Conservation (phyloP, 2,329 filamentous ascomycete species). For the Chalara sp. region DNA sequence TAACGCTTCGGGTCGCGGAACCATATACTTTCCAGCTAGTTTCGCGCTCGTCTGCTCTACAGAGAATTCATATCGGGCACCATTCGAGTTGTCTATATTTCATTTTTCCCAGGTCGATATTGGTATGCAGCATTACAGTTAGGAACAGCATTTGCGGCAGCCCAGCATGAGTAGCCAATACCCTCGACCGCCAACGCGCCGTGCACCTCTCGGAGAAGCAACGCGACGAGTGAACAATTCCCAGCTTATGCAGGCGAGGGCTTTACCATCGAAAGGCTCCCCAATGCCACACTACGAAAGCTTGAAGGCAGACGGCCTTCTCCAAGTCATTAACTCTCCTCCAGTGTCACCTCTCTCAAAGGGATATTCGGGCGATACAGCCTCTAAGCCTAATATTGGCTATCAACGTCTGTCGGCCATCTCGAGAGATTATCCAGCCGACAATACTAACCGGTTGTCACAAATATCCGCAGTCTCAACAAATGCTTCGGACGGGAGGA, state of each 20-base stretch:
- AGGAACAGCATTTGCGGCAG: slow-evolving; percentile 1
- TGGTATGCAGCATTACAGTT: too few species aligned
- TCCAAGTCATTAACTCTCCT: slow-evolving; percentile 10
- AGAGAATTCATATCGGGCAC: too few species aligned
- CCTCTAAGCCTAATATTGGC: slow-evolving; percentile 22
- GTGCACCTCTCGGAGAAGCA: slow-evolving; percentile 26
- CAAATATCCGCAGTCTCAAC: slow-evolving; percentile 32
- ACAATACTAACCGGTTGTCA: slow-evolving; percentile 31
- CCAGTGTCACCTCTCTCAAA: slow-evolving; percentile 9
- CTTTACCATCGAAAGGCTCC: slow-evolving; percentile 10
- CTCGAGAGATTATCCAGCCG: slow-evolving; percentile 24
- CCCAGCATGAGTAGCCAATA: slow-evolving; percentile 15
- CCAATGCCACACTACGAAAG: slow-evolving; percentile 22
- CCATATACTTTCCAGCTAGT: too few species aligned
- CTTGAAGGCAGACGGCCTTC: slow-evolving; percentile 12
- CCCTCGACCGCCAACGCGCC: slow-evolving; percentile 21
- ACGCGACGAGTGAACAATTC: slow-evolving; percentile 25
- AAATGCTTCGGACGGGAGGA: slow-evolving; percentile 25
- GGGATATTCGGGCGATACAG: slow-evolving; percentile 9
- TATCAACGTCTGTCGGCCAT: slow-evolving; percentile 29
- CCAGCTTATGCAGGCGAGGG: slow-evolving; percentile 7
- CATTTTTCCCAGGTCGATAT: too few species aligned
- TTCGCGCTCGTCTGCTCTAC: too few species aligned
- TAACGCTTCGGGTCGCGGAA: too few species aligned
- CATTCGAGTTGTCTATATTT: too few species aligned